phyloP scores from a whole-genome alignment of 768 basidiomycete species.

The Myochromella boudieri region DNA sequence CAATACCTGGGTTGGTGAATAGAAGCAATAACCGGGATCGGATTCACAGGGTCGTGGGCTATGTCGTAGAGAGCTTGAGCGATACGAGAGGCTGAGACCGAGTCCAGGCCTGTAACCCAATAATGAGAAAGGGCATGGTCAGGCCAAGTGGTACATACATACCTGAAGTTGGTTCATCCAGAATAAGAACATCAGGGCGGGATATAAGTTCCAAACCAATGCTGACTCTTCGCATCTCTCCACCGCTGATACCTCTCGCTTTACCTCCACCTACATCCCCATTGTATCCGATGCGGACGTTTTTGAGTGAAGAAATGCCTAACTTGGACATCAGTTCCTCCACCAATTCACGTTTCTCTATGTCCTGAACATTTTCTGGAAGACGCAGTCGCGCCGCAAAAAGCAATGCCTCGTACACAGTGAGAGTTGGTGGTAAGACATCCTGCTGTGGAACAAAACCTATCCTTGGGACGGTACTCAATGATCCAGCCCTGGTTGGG shows the following conservation, averaged over 20 bases:
- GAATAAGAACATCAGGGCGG: conserved; percentile 77
- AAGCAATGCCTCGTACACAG: conserved; percentile 76
- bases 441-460: conserved; percentile 91
- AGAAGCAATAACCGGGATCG: conserved; percentile 82
- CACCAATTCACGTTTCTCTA: conserved; percentile 68
- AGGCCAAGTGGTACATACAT: conserved; percentile 10
- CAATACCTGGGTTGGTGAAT: conserved; percentile 82
- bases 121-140: not conserved
- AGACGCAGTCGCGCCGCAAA: conserved; percentile 87
- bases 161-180: conserved; percentile 84
- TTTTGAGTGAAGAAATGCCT: conserved; percentile 66
- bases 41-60: conserved; percentile 63
- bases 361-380: conserved; percentile 64
- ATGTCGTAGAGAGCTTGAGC: conserved; percentile 76
- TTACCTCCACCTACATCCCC: conserved; percentile 63
- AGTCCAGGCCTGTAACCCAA: conserved; percentile 65
- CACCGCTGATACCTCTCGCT: conserved; percentile 84
- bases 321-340: conserved; percentile 73
- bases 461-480: conserved; percentile 39
- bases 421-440: conserved; percentile 75
- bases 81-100: conserved; percentile 81
- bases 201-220: conserved; percentile 90
- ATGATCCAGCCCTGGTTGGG: conserved; percentile 30
- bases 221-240: conserved; percentile 87
- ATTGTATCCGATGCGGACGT: conserved; percentile 64